Conservation (phyloP, 345 rosid species). For the Corchorus olitorius region DNA sequence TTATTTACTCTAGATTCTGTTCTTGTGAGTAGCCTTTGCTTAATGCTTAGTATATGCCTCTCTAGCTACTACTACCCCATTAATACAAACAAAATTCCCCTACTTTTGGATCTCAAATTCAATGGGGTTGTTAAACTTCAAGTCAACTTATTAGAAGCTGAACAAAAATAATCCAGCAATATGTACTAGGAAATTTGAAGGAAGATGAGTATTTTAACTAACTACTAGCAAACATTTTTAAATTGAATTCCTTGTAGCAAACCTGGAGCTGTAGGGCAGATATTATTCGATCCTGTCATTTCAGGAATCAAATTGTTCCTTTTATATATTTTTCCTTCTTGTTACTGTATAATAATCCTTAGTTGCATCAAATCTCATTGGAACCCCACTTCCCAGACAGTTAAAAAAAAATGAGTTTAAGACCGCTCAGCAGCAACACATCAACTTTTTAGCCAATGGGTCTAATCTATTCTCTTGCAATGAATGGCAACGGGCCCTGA, state of each 20-base stretch:
- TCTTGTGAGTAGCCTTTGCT: not conserved
- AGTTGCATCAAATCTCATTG: not conserved
- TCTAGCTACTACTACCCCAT: not conserved
- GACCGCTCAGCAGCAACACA: not conserved
- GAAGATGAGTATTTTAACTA: constrained; percentile 1
- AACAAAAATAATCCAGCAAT: constrained; percentile 18
- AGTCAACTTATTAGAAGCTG: constrained; percentile 27
- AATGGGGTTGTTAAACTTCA: constrained; percentile 11
- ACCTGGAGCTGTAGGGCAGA: not conserved
- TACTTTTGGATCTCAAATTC: not conserved
- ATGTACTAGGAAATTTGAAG: constrained; percentile 19
- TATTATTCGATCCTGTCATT: not conserved
- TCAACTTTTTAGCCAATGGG: not conserved
- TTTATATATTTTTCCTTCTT: not conserved
- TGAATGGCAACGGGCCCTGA: not conserved
- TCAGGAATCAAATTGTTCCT: not conserved
- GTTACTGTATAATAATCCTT: not conserved
- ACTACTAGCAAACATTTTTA: not conserved
- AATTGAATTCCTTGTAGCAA: not conserved
- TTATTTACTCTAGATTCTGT: not conserved
- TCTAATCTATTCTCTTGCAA: not conserved
- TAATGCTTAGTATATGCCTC: not conserved
- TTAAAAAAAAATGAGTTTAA: not conserved
- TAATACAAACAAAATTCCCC: not conserved
- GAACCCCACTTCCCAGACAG: not conserved